Conservation (phyloP, 2,329 filamentous ascomycete species). For the Lasiodiplodia sp. region DNA sequence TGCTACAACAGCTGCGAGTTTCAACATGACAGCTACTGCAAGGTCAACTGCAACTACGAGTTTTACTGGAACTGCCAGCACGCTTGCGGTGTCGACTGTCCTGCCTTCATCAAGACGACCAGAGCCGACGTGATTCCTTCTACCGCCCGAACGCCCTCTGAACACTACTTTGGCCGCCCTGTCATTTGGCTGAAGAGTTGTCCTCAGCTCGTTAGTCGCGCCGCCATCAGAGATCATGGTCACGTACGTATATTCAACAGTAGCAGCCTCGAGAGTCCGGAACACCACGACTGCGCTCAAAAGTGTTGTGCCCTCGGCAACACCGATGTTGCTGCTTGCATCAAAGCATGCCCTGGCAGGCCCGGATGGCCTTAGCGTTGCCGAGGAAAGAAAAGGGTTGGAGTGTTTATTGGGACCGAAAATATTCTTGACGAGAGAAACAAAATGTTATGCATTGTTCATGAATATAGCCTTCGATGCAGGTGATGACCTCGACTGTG, state of each 20-base stretch:
- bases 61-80: not conserved
- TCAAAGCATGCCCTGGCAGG: too few species aligned
- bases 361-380: too few species aligned
- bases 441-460: too few species aligned
- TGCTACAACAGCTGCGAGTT: not conserved
- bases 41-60: not conserved
- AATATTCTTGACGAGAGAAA: too few species aligned
- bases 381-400: too few species aligned
- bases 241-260: not conserved
- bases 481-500: too few species aligned
- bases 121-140: not conserved
- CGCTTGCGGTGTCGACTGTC: not conserved
- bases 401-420: too few species aligned
- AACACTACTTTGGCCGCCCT: not conserved
- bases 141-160: not conserved
- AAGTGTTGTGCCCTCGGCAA: too few species aligned
- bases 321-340: too few species aligned
- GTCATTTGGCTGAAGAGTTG: not conserved
- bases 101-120: not conserved
- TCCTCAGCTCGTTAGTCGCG: not conserved
- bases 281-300: too few species aligned
- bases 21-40: not conserved
- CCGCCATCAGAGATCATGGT: not conserved
- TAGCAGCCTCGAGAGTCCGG: too few species aligned
- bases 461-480: too few species aligned